Base-by-base conservation (phyloP, 83 land plant genomes). In the Diphasiastrum complanatum region DNA sequence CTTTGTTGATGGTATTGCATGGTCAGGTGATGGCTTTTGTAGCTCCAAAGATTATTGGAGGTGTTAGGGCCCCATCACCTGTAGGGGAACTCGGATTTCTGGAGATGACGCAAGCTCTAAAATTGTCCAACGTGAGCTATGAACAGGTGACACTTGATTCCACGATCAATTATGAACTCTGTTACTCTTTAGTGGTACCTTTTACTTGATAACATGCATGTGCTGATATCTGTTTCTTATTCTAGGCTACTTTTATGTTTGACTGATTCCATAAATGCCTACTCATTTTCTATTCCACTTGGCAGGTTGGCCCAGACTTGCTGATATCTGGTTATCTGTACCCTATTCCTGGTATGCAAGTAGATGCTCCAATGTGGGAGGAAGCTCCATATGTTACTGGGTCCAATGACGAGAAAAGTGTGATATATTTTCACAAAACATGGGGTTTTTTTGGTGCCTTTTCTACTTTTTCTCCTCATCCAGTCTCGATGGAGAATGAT, bases 11-110 rank as follows among this genome's bases (percentile, higher is more conserved):
- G n/a, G n/a, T n/a, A n/a, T n/a, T n/a, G n/a, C n/a, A n/a, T n/a
- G n/a, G n/a, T n/a, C n/a, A 55, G 59, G 59, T 55, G 8, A 27
- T 55, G 8, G 59, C 38, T 12, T 55, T 55, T 32, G 59, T 55
- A 6, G 34, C 38, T 30, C 59, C 59, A 25, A 55, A 55, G 35
- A 55, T 55, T 30, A 55, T 55, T 55, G 59, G 59, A 55, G 59
- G 59, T 26, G 34, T 55, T 12, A 55, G 35, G 26, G 59, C 59
- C 0, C 59, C 59, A 55, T 20, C 59, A 12, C 59, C 59, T 55
- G 59, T 55, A 20, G 59, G 59, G 14, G 59, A 55, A 1, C 14
- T 55, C n/a, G 59, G 59, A 55, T 20, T 55, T 20, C 14, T 55
- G 35, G 38, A 55, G 19, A 55, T 55, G 59, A 55, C 59, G 6